Conservation (phyloP, 768 basidiomycete species). For the Serpula lacrymans region DNA sequence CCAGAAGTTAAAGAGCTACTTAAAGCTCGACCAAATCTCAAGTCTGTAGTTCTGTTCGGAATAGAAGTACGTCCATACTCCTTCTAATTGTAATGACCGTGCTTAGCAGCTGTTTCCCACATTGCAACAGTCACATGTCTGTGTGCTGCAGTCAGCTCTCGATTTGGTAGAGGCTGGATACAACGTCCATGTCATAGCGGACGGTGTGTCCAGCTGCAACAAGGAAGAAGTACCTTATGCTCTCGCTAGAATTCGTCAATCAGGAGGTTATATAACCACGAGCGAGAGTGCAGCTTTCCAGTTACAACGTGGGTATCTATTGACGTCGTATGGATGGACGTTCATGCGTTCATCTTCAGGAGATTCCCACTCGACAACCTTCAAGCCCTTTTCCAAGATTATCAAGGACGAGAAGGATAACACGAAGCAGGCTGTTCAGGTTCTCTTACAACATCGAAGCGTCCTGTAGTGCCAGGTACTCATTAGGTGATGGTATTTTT, state of each 20-base stretch:
- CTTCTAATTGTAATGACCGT: no score
- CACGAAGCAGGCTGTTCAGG: slow-evolving; percentile 41
- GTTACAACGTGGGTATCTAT: slow-evolving; percentile 51
- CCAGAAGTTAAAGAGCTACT: slow-evolving; percentile 59
- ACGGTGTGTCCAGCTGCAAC: slow-evolving; percentile 83
- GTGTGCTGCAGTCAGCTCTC: slow-evolving; percentile 80
- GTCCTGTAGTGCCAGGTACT: slow-evolving; percentile 16
- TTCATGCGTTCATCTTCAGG: slow-evolving; percentile 30
- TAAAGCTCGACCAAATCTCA: slow-evolving; percentile 40
- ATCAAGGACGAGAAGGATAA: slow-evolving; percentile 76
- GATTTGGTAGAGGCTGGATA: slow-evolving; percentile 53
- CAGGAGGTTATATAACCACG: slow-evolving; percentile 75
- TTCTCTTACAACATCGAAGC: slow-evolving; percentile 27
- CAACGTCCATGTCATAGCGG: slow-evolving; percentile 70
- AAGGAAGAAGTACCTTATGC: slow-evolving; percentile 77
- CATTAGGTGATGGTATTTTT: no score
- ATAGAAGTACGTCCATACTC: slow-evolving; percentile 63
- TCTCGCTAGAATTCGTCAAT: slow-evolving; percentile 60
- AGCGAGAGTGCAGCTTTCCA: slow-evolving; percentile 82
- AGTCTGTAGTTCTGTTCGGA: slow-evolving; percentile 74
- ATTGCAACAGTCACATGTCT: slow-evolving; percentile 74
- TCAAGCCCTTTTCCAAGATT: slow-evolving; percentile 67
- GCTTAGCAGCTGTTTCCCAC: slow-evolving; percentile 4
- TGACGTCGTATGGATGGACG: slow-evolving; percentile 6
- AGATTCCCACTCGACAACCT: slow-evolving; percentile 59